Base-by-base conservation (phyloP, 495 filamentous ascomycete genomes). In the Xylaria curta region DNA sequence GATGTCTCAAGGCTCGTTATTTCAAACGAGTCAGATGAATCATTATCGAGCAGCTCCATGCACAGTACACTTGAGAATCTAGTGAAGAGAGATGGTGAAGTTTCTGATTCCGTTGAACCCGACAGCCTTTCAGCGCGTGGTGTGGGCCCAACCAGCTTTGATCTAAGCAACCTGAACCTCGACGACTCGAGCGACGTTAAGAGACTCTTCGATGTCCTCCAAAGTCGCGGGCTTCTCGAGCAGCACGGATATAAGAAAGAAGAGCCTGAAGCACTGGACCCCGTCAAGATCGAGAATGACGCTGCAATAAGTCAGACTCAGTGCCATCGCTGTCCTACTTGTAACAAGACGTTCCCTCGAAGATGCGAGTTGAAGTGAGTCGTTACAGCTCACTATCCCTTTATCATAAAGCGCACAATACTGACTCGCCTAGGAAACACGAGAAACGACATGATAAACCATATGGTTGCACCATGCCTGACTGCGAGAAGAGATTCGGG, bases 361-460 rank as follows among this genome's bases (percentile, higher is more conserved):
- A 86, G 81, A 58, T 94, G 90, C 74, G 91, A 94, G 77, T 85
- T 95, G 74, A 93, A 88, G 91, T 94, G 85, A 75, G 87, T 76
- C 1, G 12, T 44, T 38, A 12, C 28, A 31, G 33, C 36, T 38
- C 36, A 4, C 15, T 12, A 19, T 36, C 12, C 60, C 17, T 61
- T 33, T 42, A 13, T 60, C n/a, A 36, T 13, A 63, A 40, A n/a
- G 15, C 28, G 46, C 38, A 12, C 2, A 54, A 33, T 31, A 36
- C 63, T 71, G 7, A 72, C 31, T 1, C 6, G 44, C 31, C 38
- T 21, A 96, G 93, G 68, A 98, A 98, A 81, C 95, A 98, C 78
- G 84, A 89, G 79, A 97, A 94, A 75, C 91, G 96, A 10, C 96
- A 98, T 78, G 87, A 90, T 31, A 89, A 91, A 66, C 96, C 95